Evolutionary conservation across 2,329 filamentous ascomycete species (phyloP).

Genomic region (Phyllosticta citriasiana): DNA sequence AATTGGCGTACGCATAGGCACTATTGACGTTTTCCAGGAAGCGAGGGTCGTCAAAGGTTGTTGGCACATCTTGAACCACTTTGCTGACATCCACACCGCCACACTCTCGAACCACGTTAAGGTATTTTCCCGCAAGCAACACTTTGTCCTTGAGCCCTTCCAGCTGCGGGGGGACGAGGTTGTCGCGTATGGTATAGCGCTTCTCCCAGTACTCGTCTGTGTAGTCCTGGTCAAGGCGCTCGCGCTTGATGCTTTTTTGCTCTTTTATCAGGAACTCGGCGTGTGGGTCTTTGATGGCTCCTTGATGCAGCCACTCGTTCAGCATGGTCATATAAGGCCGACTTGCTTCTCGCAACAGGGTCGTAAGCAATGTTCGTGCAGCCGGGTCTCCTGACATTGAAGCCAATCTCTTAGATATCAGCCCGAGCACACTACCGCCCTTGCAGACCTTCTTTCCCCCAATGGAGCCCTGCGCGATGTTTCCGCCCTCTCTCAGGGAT

Average conservation of each 20-base stretch:
- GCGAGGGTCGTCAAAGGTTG: constrained; percentile 79
- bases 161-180: constrained; percentile 84
- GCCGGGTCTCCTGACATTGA: constrained; percentile 90
- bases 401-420: constrained; percentile 75
- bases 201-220: constrained; percentile 99
- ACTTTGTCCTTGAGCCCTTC: constrained; percentile 90
- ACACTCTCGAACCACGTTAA: constrained; percentile 95
- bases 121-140: constrained; percentile 87
- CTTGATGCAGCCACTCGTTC: constrained; percentile 96
- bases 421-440: constrained; percentile 84
- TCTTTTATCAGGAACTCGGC: constrained; percentile 92
- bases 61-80: constrained; percentile 76
- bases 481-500: constrained; percentile 75
- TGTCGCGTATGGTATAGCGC: constrained; percentile 85
- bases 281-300: constrained; percentile 88
- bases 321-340: constrained; percentile 96
- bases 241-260: constrained; percentile 86
- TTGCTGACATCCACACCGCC: constrained; percentile 92
- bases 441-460: constrained; percentile 88
- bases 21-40: constrained; percentile 95
- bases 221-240: constrained; percentile 88
- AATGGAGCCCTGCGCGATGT: constrained; percentile 67
- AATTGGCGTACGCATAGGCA: constrained; percentile 91
- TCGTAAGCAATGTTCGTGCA: constrained; percentile 70
- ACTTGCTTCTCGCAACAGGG: constrained; percentile 76